Conservation (phyloP, 805 yeast genomes). For the Spathaspora boniae region DNA sequence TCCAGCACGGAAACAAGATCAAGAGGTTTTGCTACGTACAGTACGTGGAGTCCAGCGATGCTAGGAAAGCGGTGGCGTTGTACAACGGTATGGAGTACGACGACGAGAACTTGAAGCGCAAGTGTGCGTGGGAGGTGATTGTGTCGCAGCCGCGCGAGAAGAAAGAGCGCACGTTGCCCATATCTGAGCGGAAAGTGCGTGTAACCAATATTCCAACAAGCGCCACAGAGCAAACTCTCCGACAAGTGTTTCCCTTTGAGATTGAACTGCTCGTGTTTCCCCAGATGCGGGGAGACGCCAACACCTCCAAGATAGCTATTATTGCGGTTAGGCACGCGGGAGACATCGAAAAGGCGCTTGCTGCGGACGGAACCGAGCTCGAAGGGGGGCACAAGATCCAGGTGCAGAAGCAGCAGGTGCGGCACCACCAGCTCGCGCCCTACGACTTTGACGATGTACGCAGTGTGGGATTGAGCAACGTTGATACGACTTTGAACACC, state of each 20-base stretch:
- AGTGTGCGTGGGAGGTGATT: slow-evolving; percentile 49
- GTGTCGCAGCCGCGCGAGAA: slow-evolving; percentile 56
- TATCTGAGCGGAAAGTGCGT: slow-evolving; percentile 56
- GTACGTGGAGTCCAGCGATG: slow-evolving; percentile 39
- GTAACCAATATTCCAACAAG: slow-evolving; percentile 37
- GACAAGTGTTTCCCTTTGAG: slow-evolving; percentile 35
- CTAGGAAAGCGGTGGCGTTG: slow-evolving; percentile 37
- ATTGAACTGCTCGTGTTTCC: slow-evolving; percentile 55
- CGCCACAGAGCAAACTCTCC: slow-evolving; percentile 37
- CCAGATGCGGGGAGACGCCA: slow-evolving; percentile 20
- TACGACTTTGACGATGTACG: slow-evolving; percentile 16
- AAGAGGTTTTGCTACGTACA: slow-evolving; percentile 78
- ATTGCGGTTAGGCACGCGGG: slow-evolving; percentile 43
- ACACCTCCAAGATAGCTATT: slow-evolving; percentile 48
- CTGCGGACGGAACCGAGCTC: slow-evolving; percentile 37
- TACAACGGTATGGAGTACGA: slow-evolving; percentile 38
- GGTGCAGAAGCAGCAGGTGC: slow-evolving; percentile 31
- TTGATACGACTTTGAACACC: slow-evolving; percentile 33
- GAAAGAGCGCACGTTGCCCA: slow-evolving; percentile 37
- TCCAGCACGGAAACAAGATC: slow-evolving; percentile 46
- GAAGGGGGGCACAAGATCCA: slow-evolving; percentile 47
- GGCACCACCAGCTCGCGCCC: slow-evolving; percentile 12
- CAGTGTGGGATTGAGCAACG: slow-evolving; percentile 20
- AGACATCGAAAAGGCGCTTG: slow-evolving; percentile 47
- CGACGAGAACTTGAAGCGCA: slow-evolving; percentile 20